A percentile compares a stretch with the other conserved stretches of the same genome.
phyloP scores from a whole-genome alignment of 2,329 filamentous ascomycete species.

The Talaromyces sp. region DNA sequence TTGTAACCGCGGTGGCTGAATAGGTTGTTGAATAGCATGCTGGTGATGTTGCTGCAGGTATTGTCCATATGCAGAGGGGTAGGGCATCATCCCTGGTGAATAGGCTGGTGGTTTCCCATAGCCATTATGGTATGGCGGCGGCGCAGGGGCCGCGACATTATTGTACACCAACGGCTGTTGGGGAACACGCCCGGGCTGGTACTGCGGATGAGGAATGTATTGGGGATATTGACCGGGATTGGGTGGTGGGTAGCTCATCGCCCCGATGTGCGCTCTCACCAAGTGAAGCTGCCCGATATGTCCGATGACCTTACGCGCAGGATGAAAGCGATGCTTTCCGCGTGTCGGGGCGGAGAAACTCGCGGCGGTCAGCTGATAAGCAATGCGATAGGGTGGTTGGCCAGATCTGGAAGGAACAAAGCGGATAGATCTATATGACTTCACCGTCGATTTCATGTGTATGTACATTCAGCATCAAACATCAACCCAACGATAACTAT shows the following conservation, averaged over 20 bases:
- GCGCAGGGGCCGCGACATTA: slow-evolving; percentile 33
- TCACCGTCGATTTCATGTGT: too few relatives aligned
- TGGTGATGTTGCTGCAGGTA: slow-evolving; percentile 29
- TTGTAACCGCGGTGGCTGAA: slow-evolving; percentile 15
- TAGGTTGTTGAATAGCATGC: slow-evolving; percentile 18
- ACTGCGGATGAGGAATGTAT: slow-evolving; percentile 35
- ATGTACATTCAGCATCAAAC: background rate
- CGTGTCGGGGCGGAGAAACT: slow-evolving; percentile 37
- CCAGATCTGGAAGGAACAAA: background rate
- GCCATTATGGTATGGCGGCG: slow-evolving; percentile 29
- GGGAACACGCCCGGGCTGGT: slow-evolving; percentile 36
- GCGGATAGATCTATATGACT: too few relatives aligned
- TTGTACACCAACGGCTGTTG: slow-evolving; percentile 41
- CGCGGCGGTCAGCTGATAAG: slow-evolving; percentile 29
- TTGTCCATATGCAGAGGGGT: slow-evolving; percentile 33
- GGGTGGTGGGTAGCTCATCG: slow-evolving; percentile 47
- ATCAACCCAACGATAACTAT: background rate
- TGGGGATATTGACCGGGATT: slow-evolving; percentile 42
- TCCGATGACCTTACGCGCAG: slow-evolving; percentile 7
- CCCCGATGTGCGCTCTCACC: slow-evolving; percentile 34
- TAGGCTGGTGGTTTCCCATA: slow-evolving; percentile 42
- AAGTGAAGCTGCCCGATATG: slow-evolving; percentile 16
- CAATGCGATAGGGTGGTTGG: slow-evolving; percentile 16
- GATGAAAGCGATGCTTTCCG: slow-evolving; percentile 18
- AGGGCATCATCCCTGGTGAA: slow-evolving; percentile 37